Base-by-base conservation (phyloP, 2,329 filamentous ascomycete genomes). In the Colletotrichum eremochloae region DNA sequence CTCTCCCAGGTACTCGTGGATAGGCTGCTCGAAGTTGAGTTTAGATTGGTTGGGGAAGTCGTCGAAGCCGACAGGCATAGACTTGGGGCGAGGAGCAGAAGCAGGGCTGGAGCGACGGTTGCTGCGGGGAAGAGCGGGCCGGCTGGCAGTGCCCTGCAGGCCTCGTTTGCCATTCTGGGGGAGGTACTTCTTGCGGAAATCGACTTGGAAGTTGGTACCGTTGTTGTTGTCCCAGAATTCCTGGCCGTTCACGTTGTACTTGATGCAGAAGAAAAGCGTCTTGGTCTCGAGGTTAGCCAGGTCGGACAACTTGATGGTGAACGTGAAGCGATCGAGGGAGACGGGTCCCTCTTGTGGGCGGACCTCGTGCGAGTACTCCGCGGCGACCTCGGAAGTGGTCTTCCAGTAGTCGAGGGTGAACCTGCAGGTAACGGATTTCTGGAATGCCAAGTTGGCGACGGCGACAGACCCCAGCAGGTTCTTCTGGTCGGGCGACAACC, bases 361-460 rank as follows among this genome's bases (percentile, higher is more conserved):
- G 6, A 82, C 82, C 53, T 92, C 89, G 76, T 89, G 89, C 38
- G 90, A 90, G 84, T 90, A 99, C 77, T 98, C 95, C n/a, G 94
- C 96, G 48, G 88, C 88, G 1, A 98, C 93, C 80, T 99, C 96
- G 0, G 96, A 99, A 0, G 95, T 97, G 0, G 96, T 99, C 87
- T 97, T 97, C 96, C 96, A 99, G 84, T 97, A 96, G 81, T 99
- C 96, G 58, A 98, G 88, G 0, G 96, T 99, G 82, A 99, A 99
- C 63, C 96, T 91, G 81, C 94, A 96, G n/a, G 93, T 91, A 66
- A 99, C 94, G 7, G 87, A 82, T 83, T 99, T 99, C 66, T 95
- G 89, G 83, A 97, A 99, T 0, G 95, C 90, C 55, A 98, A 83
- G 82, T 99, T 99, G 79, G 92, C 91, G 31, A 97, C 95, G 9